These are phyloP conservation scores for Exophiala sideris DNA, from an alignment of 2,329 filamentous ascomycete genomes.

Conservation along the genomic window DNA sequence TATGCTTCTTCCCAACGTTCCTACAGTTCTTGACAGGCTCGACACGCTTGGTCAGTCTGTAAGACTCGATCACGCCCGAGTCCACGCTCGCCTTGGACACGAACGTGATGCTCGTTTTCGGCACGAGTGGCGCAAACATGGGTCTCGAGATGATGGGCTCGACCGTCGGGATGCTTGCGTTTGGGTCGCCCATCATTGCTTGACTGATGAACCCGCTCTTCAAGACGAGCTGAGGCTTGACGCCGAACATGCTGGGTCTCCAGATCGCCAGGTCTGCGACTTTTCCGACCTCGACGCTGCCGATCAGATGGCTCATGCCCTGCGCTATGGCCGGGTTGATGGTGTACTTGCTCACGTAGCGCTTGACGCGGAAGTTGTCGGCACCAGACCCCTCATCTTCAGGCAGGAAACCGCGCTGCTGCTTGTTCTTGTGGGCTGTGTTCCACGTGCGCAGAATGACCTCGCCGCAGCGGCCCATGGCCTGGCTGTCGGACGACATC, in stretches of 20 bases:
- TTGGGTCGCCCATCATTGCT: conserved; percentile 80
- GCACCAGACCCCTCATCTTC: conserved; percentile 77
- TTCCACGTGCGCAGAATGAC: conserved; percentile 93
- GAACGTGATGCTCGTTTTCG: conserved; percentile 72
- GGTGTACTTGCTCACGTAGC: conserved; percentile 94
- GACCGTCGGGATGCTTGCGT: conserved; percentile 81
- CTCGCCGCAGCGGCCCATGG: conserved; percentile 94
- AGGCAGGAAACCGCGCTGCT: conserved; percentile 70
- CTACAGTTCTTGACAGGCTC: conserved; percentile 77
- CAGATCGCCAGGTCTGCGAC: conserved; percentile 85
- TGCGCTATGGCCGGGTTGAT: conserved; percentile 91
- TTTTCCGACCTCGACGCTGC: conserved; percentile 84
- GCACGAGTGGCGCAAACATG: conserved; percentile 77
- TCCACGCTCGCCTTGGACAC: conserved; percentile 71
- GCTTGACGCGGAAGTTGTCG: conserved; percentile 88
- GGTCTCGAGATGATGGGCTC: conserved; percentile 79
- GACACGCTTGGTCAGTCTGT: conserved; percentile 73
- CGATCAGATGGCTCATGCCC: conserved; percentile 82
- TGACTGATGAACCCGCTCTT: conserved; percentile 86
- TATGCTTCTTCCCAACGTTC: conserved; percentile 73
- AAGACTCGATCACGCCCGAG: conserved; percentile 64
- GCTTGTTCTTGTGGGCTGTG: conserved; percentile 94
- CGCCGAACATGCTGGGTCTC: conserved; percentile 80
- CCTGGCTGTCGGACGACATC: conserved; percentile 94
- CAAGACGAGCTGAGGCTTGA: conserved; percentile 75